Percentiles rank a stretch among this genome's conserved stretches.
These are phyloP conservation scores for Trichosporon coremiiforme DNA, from an alignment of 1,284 basidiomycete genomes.

Conservation along the genomic window DNA sequence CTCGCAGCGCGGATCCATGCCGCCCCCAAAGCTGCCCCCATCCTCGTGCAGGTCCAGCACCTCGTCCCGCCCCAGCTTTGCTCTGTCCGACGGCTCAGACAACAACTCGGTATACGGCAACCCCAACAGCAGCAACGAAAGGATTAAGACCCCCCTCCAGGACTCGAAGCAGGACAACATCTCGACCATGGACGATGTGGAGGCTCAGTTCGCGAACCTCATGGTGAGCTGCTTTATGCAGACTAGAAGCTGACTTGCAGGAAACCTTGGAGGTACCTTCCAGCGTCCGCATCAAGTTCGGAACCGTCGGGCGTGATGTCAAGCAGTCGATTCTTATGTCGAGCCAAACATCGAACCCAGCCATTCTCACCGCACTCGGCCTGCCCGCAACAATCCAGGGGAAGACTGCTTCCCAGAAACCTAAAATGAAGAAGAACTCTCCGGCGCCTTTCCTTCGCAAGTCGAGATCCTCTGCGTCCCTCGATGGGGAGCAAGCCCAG, in stretches of 20 bases:
- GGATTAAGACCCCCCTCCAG: constrained; percentile 31
- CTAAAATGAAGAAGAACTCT: constrained; percentile 42
- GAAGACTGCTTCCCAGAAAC: constrained; percentile 25
- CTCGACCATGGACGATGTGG: constrained; percentile 35
- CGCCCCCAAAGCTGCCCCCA: constrained; percentile 27
- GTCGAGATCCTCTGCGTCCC: constrained; percentile 44
- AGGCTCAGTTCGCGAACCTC: constrained; percentile 46
- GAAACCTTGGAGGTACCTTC: constrained; percentile 49
- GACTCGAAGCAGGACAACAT: constrained; percentile 24
- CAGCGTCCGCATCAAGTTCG: constrained; percentile 49
- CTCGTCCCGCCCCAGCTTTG: constrained; percentile 25
- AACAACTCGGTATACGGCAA: constrained; percentile 4
- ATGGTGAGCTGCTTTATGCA: constrained; percentile 36
- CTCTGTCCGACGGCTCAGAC: constrained; percentile 21
- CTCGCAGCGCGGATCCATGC: constrained; percentile 24
- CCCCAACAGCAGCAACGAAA: constrained; percentile 21
- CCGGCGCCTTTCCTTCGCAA: constrained; percentile 50
- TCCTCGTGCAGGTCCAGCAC: constrained; percentile 26
- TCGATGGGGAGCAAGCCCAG: constrained; percentile 25
- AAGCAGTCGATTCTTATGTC: constrained; percentile 50
- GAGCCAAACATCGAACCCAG: constrained; percentile 45
- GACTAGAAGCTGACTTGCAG: constrained; percentile 29
- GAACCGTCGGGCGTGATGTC: constrained; percentile 46
- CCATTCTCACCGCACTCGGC: constrained; percentile 46
- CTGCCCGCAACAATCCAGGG: constrained; percentile 36